phyloP scores from a whole-genome alignment of 75 land plant species.

The Isoetes taiwanensis region DNA sequence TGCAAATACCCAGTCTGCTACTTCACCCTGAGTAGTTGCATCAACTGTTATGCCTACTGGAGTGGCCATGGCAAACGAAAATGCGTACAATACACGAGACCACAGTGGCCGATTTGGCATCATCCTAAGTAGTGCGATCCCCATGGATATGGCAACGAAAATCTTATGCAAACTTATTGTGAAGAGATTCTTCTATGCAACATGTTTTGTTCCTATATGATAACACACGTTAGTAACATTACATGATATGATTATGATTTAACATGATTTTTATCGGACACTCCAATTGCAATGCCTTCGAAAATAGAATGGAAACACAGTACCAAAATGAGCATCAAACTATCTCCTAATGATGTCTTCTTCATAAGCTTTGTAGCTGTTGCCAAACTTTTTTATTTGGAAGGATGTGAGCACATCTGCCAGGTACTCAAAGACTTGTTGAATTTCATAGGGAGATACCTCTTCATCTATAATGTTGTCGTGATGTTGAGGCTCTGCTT shows the following conservation, averaged over 20 bases:
- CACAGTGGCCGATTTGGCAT: constrained; percentile 42
- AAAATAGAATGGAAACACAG: constrained; percentile 84
- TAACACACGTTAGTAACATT: too few relatives aligned
- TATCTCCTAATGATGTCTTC: constrained; percentile 40
- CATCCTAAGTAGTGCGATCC: constrained; percentile 56
- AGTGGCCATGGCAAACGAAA: constrained; percentile 63
- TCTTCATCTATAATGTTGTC: background rate
- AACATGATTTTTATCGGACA: too few relatives aligned
- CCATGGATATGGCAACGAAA: constrained; percentile 74
- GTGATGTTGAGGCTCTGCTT: too few relatives aligned
- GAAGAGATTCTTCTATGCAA: constrained; percentile 66
- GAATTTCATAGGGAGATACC: background rate
- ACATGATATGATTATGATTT: too few relatives aligned
- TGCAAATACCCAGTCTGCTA: constrained; percentile 68
- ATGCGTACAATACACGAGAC: constrained; percentile 29
- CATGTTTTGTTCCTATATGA: constrained; percentile 37
- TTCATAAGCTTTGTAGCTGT: constrained; percentile 11
- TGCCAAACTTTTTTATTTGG: constrained; percentile 4
- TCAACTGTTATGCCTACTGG: constrained; percentile 64
- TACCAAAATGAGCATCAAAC: constrained; percentile 48
- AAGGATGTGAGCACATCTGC: too few relatives aligned
- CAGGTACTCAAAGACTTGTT: background rate
- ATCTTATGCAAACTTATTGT: constrained; percentile 66
- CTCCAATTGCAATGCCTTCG: constrained; percentile 79
- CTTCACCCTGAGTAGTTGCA: constrained; percentile 41